Evolutionary conservation across 345 rosid species (phyloP).

Genomic region (Lumnitzera littorea): DNA sequence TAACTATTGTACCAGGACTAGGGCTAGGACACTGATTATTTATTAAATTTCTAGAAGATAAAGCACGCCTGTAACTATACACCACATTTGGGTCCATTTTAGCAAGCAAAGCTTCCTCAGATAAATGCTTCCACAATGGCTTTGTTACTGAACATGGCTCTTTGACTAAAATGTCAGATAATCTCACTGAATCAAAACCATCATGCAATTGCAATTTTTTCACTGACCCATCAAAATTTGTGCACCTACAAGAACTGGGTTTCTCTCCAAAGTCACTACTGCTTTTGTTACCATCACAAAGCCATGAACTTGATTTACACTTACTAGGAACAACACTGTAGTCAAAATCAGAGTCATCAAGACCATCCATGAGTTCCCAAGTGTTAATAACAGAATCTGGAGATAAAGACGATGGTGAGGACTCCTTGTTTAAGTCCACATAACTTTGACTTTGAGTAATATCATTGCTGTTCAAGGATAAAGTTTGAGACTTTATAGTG

Average conservation of each 20-base stretch:
- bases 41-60: slow-evolving; percentile 11
- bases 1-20: not conserved
- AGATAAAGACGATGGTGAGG: not conserved
- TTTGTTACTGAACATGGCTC: slow-evolving; percentile 8
- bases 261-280: not conserved
- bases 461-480: too few relatives aligned
- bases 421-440: too few relatives aligned
- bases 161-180: not conserved
- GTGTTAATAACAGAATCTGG: slow-evolving; percentile 22
- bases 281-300: not conserved
- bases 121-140: slow-evolving; percentile 23
- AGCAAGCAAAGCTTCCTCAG: slow-evolving; percentile 19
- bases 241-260: slow-evolving; percentile 17
- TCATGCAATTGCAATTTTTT: slow-evolving; percentile 8
- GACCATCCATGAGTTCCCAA: slow-evolving; percentile 27
- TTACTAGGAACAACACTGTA: not conserved
- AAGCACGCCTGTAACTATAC: slow-evolving; percentile 17
- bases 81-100: slow-evolving; percentile 19
- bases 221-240: slow-evolving; percentile 9
- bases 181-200: not conserved
- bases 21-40: not conserved
- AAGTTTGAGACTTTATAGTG: too few relatives aligned
- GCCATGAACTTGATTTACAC: slow-evolving; percentile 1
- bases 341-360: slow-evolving; percentile 17
- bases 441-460: too few relatives aligned